These are phyloP conservation scores for Sporothrix pseudoabietina DNA, from an alignment of 2,329 filamentous ascomycete genomes.

Conservation along the genomic window DNA sequence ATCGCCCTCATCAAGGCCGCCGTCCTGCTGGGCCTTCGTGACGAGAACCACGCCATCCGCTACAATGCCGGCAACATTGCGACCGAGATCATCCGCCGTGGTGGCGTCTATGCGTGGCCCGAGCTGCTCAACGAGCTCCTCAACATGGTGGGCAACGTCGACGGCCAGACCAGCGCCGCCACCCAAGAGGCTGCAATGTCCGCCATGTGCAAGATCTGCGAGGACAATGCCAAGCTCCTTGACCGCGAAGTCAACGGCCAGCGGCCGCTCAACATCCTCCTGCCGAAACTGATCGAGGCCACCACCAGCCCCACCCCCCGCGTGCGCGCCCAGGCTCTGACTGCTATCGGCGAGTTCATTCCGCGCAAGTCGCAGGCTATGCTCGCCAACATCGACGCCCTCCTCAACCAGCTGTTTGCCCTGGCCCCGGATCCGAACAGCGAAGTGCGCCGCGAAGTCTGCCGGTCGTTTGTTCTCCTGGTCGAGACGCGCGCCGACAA, in stretches of 20 bases:
- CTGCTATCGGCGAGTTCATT: constrained; percentile 89
- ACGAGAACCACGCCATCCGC: constrained; percentile 79
- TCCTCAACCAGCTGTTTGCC: constrained; percentile 80
- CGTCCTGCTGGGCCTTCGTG: constrained; percentile 77
- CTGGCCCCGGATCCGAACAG: constrained; percentile 74
- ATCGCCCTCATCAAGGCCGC: constrained; percentile 77
- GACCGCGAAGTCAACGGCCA: constrained; percentile 88
- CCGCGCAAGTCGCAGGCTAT: constrained; percentile 81
- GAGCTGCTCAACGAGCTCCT: constrained; percentile 84
- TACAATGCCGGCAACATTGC: constrained; percentile 91
- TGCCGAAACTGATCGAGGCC: constrained; percentile 88
- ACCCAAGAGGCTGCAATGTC: constrained; percentile 93
- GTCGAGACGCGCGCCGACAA: constrained; percentile 90
- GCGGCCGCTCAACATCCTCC: constrained; percentile 81
- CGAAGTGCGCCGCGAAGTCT: constrained; percentile 90
- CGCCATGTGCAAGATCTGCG: constrained; percentile 91
- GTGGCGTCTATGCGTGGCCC: constrained; percentile 87
- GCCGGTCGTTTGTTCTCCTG: constrained; percentile 87
- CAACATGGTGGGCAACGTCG: constrained; percentile 72
- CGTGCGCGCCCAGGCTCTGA: constrained; percentile 77
- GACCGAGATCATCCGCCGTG: constrained; percentile 83
- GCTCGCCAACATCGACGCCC: constrained; percentile 74
- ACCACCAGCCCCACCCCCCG: constrained; percentile 74
- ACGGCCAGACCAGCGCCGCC: constrained; percentile 66
- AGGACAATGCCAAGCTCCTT: constrained; percentile 86